phyloP scores from a whole-genome alignment of 352 stramenopile species.

The Globisporangium barbulae region DNA sequence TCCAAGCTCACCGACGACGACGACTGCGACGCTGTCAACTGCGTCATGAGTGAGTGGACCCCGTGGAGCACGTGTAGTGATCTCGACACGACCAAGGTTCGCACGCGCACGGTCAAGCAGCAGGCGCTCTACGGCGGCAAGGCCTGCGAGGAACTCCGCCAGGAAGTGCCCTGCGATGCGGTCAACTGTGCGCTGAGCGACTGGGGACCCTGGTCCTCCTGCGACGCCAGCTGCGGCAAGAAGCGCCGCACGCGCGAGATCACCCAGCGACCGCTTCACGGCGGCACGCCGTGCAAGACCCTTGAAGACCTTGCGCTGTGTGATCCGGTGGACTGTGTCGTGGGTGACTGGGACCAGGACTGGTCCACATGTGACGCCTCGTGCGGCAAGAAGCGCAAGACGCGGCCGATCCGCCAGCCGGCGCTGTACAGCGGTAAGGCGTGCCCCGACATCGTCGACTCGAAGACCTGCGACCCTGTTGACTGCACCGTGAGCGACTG shows the following conservation, averaged over 20 bases:
- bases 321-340: slow-evolving; percentile 36
- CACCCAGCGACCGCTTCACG: slow-evolving; percentile 28
- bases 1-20: slow-evolving; percentile 21
- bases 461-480: slow-evolving; percentile 44
- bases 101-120: slow-evolving; percentile 27
- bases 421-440: slow-evolving; percentile 34
- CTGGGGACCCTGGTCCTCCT: slow-evolving; percentile 44
- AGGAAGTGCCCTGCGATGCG: slow-evolving; percentile 41
- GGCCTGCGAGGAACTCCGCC: slow-evolving; percentile 20
- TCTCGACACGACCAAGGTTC: slow-evolving; percentile 23
- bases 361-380: slow-evolving; percentile 35
- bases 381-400: slow-evolving; percentile 31
- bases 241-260: slow-evolving; percentile 36
- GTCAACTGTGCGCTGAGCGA: slow-evolving; percentile 44
- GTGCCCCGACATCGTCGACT: slow-evolving; percentile 30
- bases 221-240: slow-evolving; percentile 34
- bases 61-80: slow-evolving; percentile 33
- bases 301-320: slow-evolving; percentile 39
- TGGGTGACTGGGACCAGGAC: slow-evolving; percentile 31
- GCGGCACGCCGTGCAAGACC: slow-evolving; percentile 25
- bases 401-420: slow-evolving; percentile 30
- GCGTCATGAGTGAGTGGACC: slow-evolving; percentile 31
- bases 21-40: slow-evolving; percentile 46
- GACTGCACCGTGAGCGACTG: slow-evolving; percentile 45
- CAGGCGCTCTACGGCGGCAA: slow-evolving; percentile 37